Base-by-base conservation (phyloP, 306 rosid species). In the Ceratonia siliqua region DNA sequence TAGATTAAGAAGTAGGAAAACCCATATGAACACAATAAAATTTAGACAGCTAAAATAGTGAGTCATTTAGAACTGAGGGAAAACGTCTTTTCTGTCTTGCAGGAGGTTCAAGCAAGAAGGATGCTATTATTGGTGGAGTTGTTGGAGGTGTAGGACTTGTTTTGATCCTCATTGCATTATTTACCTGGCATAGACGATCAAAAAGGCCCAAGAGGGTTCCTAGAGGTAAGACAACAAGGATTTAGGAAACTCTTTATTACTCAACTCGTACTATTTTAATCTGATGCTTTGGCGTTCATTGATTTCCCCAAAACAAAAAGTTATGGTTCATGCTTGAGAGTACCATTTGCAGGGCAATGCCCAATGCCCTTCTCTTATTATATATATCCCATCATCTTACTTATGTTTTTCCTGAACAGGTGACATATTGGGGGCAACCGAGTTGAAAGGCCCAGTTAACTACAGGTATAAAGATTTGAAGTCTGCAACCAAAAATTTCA, bases 351-450 rank as follows among this genome's bases (percentile, higher is more conserved):
- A 38, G 43, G 43, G 43, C 43, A 38, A 4, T 38, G 6, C 11
- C 5, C 5, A 32, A 5, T 32, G 5, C 36, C 36, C 36, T n/a
- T n/a, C n/a, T n/a, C n/a, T n/a, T n/a, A n/a, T n/a, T n/a, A n/a
- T n/a, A n/a, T n/a, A n/a, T n/a, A n/a, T n/a, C n/a, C n/a, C n/a
- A n/a, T n/a, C n/a, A n/a, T n/a, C n/a, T n/a, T n/a, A n/a, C n/a
- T n/a, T n/a, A n/a, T n/a, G n/a, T n/a, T n/a, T 50, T 50, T 14
- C 5, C 21, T 10, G 9, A 43, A 1, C 62, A 83, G 87, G 79
- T 41, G 80, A 80, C 64, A 80, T 80, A 7, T 54, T 77, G 63
- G 84, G 87, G 13, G 82, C 79, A 32, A 83, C 82, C 21, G 82
- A 83, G n/a, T 69, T 83, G 68, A 73, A 48, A 68, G 87, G 85